Percentiles rank a stretch among this genome's conserved stretches.
These are phyloP conservation scores for Colletotrichum endophyticum DNA, from an alignment of 2,329 filamentous ascomycete species.

Conservation along the genomic window DNA sequence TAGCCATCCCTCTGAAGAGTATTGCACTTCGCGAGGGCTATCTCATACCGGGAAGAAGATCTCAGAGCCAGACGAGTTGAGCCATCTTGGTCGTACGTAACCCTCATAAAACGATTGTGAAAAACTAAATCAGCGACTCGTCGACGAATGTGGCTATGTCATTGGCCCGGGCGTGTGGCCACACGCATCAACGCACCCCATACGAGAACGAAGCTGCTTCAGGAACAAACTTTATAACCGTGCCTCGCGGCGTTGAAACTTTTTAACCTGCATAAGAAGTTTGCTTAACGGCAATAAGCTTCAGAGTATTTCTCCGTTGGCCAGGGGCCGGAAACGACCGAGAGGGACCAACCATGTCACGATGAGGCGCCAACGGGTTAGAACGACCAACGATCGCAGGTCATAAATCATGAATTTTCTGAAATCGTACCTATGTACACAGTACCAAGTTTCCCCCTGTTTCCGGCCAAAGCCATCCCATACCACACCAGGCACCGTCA, in stretches of 20 bases:
- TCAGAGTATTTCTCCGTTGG: not conserved
- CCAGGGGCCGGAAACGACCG: not conserved
- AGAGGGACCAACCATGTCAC: not conserved
- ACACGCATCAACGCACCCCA: not conserved
- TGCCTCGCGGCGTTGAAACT: not conserved
- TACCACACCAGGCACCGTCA: not conserved
- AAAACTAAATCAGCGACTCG: not conserved
- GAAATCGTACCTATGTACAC: constrained; percentile 5
- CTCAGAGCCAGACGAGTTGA: not conserved
- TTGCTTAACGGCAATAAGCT: not conserved
- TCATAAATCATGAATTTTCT: not conserved
- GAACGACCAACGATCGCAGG: not conserved
- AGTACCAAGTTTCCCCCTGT: not conserved
- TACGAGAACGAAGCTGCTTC: not conserved
- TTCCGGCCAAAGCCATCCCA: not conserved
- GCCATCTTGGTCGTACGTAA: not conserved
- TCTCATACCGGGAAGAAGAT: not conserved
- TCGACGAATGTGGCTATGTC: not conserved
- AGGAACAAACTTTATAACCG: not conserved
- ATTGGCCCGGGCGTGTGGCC: not conserved
- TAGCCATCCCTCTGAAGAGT: not conserved
- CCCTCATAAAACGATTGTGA: not conserved
- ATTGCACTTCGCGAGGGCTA: not conserved
- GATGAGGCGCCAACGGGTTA: not conserved
- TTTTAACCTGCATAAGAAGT: not conserved